Evolutionary conservation across 768 basidiomycete species (phyloP).

Genomic region (Mycena latifolia): DNA sequence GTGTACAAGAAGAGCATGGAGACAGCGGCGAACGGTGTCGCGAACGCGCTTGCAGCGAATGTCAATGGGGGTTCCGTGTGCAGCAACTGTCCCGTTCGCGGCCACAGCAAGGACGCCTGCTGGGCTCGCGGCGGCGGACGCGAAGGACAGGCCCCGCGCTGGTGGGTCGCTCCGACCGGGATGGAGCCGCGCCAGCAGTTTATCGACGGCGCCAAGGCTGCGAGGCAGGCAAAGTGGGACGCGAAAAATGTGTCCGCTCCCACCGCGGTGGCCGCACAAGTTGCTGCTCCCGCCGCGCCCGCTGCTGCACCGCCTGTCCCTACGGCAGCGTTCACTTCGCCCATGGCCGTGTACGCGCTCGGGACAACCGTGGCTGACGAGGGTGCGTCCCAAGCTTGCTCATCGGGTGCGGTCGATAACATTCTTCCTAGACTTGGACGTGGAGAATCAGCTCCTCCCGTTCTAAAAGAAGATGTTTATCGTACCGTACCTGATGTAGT

Average conservation of each 20-base stretch:
- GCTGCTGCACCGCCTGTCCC: not conserved
- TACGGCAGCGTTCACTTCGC: not conserved
- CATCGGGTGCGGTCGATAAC: constrained; percentile 12
- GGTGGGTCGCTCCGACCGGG: no score
- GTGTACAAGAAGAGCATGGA: no score
- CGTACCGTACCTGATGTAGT: constrained; percentile 11
- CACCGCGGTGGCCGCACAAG: not conserved
- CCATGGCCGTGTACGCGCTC: not conserved
- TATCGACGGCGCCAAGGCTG: constrained; percentile 5
- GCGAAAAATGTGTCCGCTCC: constrained; percentile 3
- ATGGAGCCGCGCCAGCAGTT: constrained; percentile 5
- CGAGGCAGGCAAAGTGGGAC: constrained; percentile 3
- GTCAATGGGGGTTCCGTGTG: no score
- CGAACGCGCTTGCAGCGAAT: no score
- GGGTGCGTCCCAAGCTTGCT: constrained; percentile 1
- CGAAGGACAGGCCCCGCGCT: no score
- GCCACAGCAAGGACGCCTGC: no score
- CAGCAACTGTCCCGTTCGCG: no score
- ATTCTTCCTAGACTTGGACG: constrained; percentile 1
- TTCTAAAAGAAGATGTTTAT: constrained; percentile 4
- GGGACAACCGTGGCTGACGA: not conserved
- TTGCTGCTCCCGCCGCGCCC: not conserved
- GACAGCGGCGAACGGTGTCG: no score
- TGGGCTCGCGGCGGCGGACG: no score
- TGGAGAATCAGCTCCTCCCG: constrained; percentile 9